Evolutionary conservation across 163 green algal species (phyloP), one percentile per base, ranked within the genome.

Genomic region (Picocystis sp.): DNA sequence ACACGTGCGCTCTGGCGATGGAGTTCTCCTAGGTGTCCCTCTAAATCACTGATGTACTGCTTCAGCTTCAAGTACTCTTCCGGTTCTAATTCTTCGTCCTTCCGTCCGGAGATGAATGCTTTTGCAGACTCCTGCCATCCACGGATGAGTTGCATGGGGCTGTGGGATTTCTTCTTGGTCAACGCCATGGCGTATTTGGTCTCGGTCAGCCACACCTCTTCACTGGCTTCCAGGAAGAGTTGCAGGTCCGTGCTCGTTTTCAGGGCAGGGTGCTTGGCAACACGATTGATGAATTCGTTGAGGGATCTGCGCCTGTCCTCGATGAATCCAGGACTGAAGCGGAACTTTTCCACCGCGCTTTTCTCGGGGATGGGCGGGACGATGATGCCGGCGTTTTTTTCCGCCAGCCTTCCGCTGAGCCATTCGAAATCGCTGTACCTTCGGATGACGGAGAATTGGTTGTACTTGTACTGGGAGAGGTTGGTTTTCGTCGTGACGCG

Each of bases 401-500:
- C 29, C 38, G 15, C 34, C 13, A 59, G 53, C 10, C 34, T 46
- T 15, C 29, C 41, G 34, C 41, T 29, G 34, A 59, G 53, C 34
- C 35, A 59, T 15, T 45, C 35, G 41, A 59, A 59, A 34, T 59
- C 53, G 21, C 53, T 46, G 53, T 53, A 59, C 29, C 53, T 46
- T 12, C 53, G 9, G 9, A 59, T 55, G 25, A 59, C 53, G 25
- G 35, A 23, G 19, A 22, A 19, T 24, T 59, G 21, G 19, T 24
- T 22, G 43, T 59, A 45, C 3, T 24, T 23, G 53, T 50, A 59
- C 12, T 57, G 34, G 13, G 33, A 14, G 3, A 59, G 34, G 12
- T 23, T 45, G 19, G 53, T 59, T 8, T 57, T 21, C 2, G 53
- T 59, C 21, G n/a, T 57, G 29, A 59, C 53, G 3, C 35, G 25